Evolutionary conservation across 2,329 filamentous ascomycete genomes (phyloP).

Genomic region (Diaporthe ilicicola): DNA sequence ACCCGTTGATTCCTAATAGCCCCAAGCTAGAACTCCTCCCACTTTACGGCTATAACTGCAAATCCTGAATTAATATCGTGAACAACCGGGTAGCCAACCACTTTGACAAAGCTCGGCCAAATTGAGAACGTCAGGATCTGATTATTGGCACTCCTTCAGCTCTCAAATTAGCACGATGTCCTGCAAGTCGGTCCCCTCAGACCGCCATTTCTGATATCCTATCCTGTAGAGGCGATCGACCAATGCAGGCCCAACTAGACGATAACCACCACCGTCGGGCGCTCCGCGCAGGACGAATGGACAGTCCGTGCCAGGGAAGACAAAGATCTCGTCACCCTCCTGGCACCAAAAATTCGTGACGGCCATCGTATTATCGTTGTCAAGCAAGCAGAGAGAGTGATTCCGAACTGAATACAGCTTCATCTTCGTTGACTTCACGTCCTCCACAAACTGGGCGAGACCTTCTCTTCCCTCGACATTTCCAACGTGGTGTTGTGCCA

Average conservation of each 20-base stretch:
- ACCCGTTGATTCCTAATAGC: neutral
- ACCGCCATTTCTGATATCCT: slow-evolving; percentile 11
- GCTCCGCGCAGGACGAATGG: neutral
- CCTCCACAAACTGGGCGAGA: neutral
- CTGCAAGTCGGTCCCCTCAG: neutral
- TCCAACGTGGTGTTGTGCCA: neutral
- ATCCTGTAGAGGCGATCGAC: neutral
- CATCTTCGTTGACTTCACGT: neutral
- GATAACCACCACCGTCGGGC: neutral
- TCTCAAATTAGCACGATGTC: slow-evolving; percentile 6
- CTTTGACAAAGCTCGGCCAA: neutral
- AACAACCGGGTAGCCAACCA: neutral
- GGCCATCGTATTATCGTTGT: neutral
- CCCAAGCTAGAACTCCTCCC: neutral
- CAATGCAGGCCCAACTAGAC: slow-evolving; percentile 7
- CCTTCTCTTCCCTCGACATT: neutral
- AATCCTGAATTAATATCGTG: neutral
- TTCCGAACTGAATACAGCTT: neutral
- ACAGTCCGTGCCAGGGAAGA: neutral
- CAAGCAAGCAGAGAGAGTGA: neutral
- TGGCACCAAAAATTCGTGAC: neutral
- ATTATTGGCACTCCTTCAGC: neutral
- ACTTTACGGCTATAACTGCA: neutral
- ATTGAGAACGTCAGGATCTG: neutral
- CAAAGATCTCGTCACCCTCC: neutral